Conservation (phyloP, 768 basidiomycete genomes). For the Phlebiopsis flavidoalba region DNA sequence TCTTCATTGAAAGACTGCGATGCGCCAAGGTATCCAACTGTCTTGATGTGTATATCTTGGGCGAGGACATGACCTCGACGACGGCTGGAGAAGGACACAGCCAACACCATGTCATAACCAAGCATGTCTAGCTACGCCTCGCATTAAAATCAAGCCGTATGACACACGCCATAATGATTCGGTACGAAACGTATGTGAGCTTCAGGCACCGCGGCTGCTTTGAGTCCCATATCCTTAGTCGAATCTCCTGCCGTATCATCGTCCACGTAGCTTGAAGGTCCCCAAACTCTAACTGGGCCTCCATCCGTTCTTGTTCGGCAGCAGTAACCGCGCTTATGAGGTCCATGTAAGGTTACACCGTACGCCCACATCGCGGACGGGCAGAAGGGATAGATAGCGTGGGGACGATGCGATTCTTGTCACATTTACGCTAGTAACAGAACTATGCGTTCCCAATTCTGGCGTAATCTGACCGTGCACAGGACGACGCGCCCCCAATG, state of each 20-base stretch:
- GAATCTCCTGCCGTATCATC: conserved; percentile 92
- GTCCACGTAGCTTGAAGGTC: conserved; percentile 86
- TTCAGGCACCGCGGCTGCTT: conserved; percentile 94
- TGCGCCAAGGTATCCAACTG: conserved; percentile 93
- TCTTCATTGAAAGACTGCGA: conserved; percentile 87
- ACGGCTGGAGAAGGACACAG: conserved; percentile 60
- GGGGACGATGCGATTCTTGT: no score
- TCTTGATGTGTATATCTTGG: conserved; percentile 85
- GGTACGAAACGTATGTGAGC: conserved; percentile 85
- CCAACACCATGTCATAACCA: conserved; percentile 92
- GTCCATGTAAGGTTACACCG: no score
- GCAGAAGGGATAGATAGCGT: no score
- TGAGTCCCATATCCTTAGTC: conserved; percentile 95
- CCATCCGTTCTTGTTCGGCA: conserved; percentile 94
- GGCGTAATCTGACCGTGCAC: no score
- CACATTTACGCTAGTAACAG: no score
- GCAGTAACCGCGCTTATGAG: no score
- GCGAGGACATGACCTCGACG: conserved; percentile 67
- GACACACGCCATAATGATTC: conserved; percentile 6
- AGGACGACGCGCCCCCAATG: no score
- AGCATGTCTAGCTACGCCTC: conserved; percentile 89
- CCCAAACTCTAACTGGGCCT: conserved; percentile 88
- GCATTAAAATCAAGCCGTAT: conserved; percentile 5
- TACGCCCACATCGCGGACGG: no score
- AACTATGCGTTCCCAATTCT: no score